Evolutionary conservation across 768 basidiomycete genomes (phyloP), one percentile per base, ranked within the genome.

Genomic region (Mycena galopus): DNA sequence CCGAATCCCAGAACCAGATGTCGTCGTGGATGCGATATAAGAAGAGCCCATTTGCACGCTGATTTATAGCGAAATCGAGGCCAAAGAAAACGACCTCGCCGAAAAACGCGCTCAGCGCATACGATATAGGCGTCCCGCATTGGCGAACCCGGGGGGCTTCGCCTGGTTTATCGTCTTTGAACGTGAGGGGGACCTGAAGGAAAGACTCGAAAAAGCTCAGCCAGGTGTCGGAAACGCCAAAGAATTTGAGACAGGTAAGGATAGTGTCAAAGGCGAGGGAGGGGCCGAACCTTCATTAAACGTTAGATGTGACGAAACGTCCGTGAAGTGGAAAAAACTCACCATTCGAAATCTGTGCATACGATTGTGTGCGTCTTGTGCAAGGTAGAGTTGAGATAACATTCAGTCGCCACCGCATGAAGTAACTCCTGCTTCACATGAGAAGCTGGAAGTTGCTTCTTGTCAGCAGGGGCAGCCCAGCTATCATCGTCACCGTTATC

Each of bases 311-410:
- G 57, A 59, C 16, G 33, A 35, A 57, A 6, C n/a, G 3, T 37
- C n/a, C 16, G 11, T 27, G 23, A 23, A 25, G n/a, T 37, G n/a
- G 11, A 5, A 37, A 37, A 59, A 35, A 23, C 23, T 59, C 57
- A 25, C 57, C 86, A 86, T 62, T 86, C 85, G 12, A 86, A 72
- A 69, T 86, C 84, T 8, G 85, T 83, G 42, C 84, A 82, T 19
- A 87, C 67, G 12, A 83, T 79, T n/a, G 83, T 77, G 51, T 84
- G 81, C 17, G 81, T 77, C 6, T 76, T 78, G 65, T 85, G 57
- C 57, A 59, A 25, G 35, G 35, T 66, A 25, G 77, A 79, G 75
- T 86, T 86, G 64, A 88, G 79, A 55, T 82, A 78, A 53, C 80
- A 81, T 55, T 88, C 86, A 0, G 83, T 84, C 10, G 81, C 78